Evolutionary conservation across 345 rosid species (phyloP).

Genomic region (Eutrema heterophyllum): DNA sequence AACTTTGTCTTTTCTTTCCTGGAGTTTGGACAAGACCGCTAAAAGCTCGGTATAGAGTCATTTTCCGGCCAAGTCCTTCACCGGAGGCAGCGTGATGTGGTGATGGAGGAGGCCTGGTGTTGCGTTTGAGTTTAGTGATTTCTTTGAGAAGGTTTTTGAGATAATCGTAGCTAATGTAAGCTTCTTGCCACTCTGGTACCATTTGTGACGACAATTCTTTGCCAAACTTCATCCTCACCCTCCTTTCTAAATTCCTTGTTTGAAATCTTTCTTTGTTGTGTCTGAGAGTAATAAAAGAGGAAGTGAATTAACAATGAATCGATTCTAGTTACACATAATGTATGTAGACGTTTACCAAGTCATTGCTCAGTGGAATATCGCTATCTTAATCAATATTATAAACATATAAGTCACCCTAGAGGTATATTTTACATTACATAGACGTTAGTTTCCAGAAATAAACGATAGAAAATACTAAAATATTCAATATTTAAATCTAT

Average conservation of each 20-base stretch:
- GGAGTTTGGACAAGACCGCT: slow-evolving; percentile 40
- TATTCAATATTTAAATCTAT: background rate
- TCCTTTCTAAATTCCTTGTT: background rate
- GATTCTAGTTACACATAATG: no score
- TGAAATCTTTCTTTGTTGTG: background rate
- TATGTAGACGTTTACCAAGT: background rate
- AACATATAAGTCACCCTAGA: background rate
- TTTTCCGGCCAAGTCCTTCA: slow-evolving; percentile 30
- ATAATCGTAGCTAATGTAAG: slow-evolving; percentile 50
- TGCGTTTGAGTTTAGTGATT: slow-evolving; percentile 35
- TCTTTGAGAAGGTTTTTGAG: slow-evolving; percentile 62
- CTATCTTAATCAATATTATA: background rate
- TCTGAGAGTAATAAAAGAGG: background rate
- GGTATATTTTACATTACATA: background rate
- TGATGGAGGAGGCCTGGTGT: slow-evolving; percentile 26
- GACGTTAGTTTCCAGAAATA: background rate
- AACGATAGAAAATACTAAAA: background rate
- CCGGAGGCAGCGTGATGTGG: slow-evolving; percentile 3
- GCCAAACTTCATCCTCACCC: slow-evolving; percentile 60
- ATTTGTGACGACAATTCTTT: slow-evolving; percentile 55
- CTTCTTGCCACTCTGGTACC: slow-evolving; percentile 75
- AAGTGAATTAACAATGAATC: no score
- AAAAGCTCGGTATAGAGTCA: slow-evolving; percentile 58
- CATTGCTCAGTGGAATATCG: background rate
- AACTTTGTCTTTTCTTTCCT: slow-evolving; percentile 14